A percentile compares a stretch with the other conserved stretches of the same genome.
Conservation (phyloP, 805 yeast species). For the Teunomyces tritomae region DNA sequence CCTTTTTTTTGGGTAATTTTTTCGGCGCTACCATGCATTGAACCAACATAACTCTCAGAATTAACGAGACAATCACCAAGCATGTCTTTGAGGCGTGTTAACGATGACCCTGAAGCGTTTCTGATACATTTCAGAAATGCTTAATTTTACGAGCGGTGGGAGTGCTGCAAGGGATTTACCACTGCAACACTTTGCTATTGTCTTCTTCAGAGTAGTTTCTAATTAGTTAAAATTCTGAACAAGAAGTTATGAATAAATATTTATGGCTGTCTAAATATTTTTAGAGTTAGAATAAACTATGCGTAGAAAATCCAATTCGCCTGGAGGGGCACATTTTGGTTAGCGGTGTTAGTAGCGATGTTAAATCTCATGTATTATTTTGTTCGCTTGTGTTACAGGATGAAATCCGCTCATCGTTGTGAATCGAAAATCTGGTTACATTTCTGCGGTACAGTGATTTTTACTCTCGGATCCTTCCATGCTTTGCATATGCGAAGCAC, state of each 20-base stretch:
- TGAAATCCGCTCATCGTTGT: neutral
- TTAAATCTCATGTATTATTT: neutral
- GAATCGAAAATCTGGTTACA: neutral
- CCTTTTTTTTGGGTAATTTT: neutral
- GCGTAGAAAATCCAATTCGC: neutral
- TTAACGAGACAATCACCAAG: neutral
- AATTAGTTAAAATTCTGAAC: neutral
- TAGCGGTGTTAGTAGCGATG: neutral
- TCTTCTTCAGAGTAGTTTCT: neutral
- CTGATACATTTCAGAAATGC: neutral
- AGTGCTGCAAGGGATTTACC: no score
- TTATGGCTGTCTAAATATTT: neutral
- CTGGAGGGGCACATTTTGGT: neutral
- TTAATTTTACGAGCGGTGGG: neutral
- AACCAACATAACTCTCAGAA: neutral
- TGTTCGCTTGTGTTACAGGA: constrained; percentile 1
- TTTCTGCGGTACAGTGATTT: neutral
- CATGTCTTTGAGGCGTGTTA: neutral
- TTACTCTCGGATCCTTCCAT: neutral
- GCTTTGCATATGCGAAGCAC: neutral
- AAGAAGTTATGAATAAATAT: neutral
- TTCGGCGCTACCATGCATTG: neutral
- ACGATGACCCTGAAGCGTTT: neutral
- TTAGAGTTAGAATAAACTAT: neutral
- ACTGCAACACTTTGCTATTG: neutral